These are phyloP conservation scores for Daldinia grandis DNA, from an alignment of 495 filamentous ascomycete species.

Conservation along the genomic window DNA sequence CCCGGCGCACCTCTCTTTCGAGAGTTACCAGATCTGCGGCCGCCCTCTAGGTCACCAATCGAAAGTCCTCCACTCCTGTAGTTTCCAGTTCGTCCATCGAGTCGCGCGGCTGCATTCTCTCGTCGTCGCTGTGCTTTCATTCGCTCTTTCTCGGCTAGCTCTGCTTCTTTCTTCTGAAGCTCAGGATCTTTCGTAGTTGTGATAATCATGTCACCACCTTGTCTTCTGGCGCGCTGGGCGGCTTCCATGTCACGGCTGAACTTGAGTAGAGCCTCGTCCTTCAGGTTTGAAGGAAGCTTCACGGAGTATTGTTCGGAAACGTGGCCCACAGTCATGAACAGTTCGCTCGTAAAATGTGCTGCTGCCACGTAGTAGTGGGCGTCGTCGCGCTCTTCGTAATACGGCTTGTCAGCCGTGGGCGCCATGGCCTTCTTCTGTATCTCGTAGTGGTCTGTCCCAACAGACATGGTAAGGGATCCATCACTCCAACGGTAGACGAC, in stretches of 20 bases:
- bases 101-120: slow-evolving; percentile 71
- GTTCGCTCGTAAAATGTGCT: slow-evolving; percentile 70
- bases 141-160: slow-evolving; percentile 76
- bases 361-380: slow-evolving; percentile 85
- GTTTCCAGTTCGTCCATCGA: slow-evolving; percentile 61
- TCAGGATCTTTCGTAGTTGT: slow-evolving; percentile 81
- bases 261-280: slow-evolving; percentile 79
- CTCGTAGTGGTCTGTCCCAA: slow-evolving; percentile 80
- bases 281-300: slow-evolving; percentile 70
- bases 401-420: slow-evolving; percentile 65
- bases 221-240: slow-evolving; percentile 56
- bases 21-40: slow-evolving; percentile 48
- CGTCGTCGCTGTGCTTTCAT: slow-evolving; percentile 71
- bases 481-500: slow-evolving; percentile 84
- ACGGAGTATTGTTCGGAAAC: slow-evolving; percentile 79
- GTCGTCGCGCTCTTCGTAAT: slow-evolving; percentile 73
- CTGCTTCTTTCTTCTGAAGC: slow-evolving; percentile 76
- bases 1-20: slow-evolving; percentile 57
- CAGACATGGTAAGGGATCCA: slow-evolving; percentile 78
- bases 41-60: slow-evolving; percentile 76
- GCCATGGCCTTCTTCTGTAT: slow-evolving; percentile 79
- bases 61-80: slow-evolving; percentile 69
- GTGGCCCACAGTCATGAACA: slow-evolving; percentile 81
- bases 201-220: slow-evolving; percentile 61
- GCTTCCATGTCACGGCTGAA: slow-evolving; percentile 75